A percentile compares a stretch with the other conserved stretches of the same genome.
phyloP scores from a whole-genome alignment of 192 early-diverging fungal species.

The Podila horticola region DNA sequence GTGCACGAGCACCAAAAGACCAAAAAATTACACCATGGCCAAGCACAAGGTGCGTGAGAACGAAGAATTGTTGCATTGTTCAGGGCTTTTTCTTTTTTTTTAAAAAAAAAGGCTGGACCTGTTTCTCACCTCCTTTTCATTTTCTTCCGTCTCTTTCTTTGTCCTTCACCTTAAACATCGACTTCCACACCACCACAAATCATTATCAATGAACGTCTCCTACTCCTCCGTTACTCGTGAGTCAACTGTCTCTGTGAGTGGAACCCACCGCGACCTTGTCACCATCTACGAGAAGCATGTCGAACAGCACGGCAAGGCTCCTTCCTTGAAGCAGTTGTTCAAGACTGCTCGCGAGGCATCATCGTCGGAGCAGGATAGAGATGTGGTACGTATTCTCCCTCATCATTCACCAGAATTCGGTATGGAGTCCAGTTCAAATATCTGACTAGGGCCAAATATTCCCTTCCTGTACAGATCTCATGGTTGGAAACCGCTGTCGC shows the following conservation, averaged over 20 bases:
- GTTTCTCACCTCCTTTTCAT: background rate
- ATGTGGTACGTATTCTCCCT: conserved; percentile 21
- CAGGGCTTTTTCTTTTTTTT: no score
- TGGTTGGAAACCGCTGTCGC: conserved; percentile 42
- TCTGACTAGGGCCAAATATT: background rate
- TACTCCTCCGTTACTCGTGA: background rate
- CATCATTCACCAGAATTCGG: background rate
- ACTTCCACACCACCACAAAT: background rate
- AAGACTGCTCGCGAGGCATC: conserved; percentile 37
- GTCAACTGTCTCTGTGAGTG: conserved; percentile 4
- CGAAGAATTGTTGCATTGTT: no score
- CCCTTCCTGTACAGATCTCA: conserved; percentile 18
- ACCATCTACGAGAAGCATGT: conserved; percentile 25
- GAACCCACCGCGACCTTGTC: conserved; percentile 28
- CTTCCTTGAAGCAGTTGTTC: conserved; percentile 43
- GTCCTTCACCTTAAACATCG: background rate
- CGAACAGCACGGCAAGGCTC: conserved; percentile 30
- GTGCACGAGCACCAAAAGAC: no score
- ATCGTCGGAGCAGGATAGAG: conserved; percentile 45
- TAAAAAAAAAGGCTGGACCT: no score
- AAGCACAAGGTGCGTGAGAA: no score
- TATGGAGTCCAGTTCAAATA: no score
- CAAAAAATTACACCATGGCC: no score
- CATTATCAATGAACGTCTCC: background rate
- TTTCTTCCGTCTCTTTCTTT: background rate